Evolutionary conservation across 257 asterid genomes (phyloP).

Genomic region (Solanum acaule): DNA sequence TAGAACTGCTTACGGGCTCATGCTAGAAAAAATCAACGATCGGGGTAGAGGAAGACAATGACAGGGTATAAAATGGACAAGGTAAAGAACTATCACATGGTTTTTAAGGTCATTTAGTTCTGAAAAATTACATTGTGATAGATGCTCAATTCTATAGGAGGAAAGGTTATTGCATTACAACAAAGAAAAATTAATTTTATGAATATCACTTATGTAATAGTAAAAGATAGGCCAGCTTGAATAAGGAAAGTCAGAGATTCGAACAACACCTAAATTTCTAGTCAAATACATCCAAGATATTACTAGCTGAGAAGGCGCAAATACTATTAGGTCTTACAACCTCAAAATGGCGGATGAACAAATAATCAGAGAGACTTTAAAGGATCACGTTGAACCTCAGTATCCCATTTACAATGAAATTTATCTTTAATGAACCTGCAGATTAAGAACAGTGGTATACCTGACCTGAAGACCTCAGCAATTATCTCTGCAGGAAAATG

Average conservation of each 20-base stretch:
- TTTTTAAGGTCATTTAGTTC: not conserved
- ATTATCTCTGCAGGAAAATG: not conserved
- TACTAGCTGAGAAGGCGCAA: not conserved
- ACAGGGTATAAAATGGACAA: not conserved
- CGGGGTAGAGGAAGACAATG: not conserved
- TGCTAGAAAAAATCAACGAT: not conserved
- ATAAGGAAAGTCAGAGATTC: not conserved
- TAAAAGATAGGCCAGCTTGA: not conserved
- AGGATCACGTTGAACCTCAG: not conserved
- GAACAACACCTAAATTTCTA: not conserved
- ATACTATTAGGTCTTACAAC: not conserved
- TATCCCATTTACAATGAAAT: not conserved
- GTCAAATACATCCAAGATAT: not conserved
- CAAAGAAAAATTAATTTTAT: not conserved
- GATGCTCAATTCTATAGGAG: not conserved
- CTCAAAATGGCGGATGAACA: not conserved
- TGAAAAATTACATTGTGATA: not conserved
- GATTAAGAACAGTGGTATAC: not conserved
- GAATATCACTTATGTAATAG: not conserved
- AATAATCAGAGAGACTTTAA: not conserved
- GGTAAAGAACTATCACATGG: not conserved
- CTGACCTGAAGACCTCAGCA: not conserved
- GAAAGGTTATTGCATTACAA: not conserved
- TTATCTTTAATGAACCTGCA: not conserved
- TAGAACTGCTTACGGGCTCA: not conserved